Percentiles rank a stretch among this genome's conserved stretches.
Conservation (phyloP, 2,329 filamentous ascomycete genomes). For the Aspergillus flavus region DNA sequence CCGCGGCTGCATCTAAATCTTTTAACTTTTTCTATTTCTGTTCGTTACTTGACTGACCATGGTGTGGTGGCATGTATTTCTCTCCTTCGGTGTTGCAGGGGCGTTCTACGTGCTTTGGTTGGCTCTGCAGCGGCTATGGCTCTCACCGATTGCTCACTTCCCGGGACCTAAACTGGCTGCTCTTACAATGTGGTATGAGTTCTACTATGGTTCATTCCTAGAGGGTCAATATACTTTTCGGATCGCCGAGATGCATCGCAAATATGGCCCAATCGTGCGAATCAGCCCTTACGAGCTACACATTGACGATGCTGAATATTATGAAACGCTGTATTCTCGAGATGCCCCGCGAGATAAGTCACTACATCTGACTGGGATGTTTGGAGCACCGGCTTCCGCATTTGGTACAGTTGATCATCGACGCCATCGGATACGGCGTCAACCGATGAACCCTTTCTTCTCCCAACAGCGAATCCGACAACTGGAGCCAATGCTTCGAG, state of each 20-base stretch:
- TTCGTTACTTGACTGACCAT: too few species aligned
- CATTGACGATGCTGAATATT: conserved; percentile 32
- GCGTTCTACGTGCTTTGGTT: too few species aligned
- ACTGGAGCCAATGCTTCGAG: conserved; percentile 26
- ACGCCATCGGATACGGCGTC: conserved; percentile 35
- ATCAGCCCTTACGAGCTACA: conserved; percentile 33
- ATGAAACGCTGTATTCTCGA: conserved; percentile 10
- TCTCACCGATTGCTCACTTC: conserved; percentile 26
- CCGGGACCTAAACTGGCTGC: conserved; percentile 27
- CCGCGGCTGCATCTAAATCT: too few species aligned
- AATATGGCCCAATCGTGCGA: conserved; percentile 27
- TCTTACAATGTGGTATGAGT: conserved; percentile 28
- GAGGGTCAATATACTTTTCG: conserved; percentile 24
- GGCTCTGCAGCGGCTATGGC: too few species aligned
- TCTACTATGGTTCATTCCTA: conserved; percentile 25
- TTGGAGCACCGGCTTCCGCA: conserved; percentile 33
- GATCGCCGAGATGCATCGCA: conserved; percentile 26
- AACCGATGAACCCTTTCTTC: conserved; percentile 41
- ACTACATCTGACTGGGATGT: conserved; percentile 29
- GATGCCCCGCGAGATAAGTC: conserved; percentile 33
- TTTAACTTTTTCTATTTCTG: too few species aligned
- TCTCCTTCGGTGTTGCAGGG: too few species aligned
- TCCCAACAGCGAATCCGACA: conserved; percentile 31
- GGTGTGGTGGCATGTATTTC: too few species aligned
- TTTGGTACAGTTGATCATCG: conserved; percentile 35